Evolutionary conservation across 768 basidiomycete genomes (phyloP), one percentile per base, ranked within the genome.

Genomic region (Dentipellis sp.): DNA sequence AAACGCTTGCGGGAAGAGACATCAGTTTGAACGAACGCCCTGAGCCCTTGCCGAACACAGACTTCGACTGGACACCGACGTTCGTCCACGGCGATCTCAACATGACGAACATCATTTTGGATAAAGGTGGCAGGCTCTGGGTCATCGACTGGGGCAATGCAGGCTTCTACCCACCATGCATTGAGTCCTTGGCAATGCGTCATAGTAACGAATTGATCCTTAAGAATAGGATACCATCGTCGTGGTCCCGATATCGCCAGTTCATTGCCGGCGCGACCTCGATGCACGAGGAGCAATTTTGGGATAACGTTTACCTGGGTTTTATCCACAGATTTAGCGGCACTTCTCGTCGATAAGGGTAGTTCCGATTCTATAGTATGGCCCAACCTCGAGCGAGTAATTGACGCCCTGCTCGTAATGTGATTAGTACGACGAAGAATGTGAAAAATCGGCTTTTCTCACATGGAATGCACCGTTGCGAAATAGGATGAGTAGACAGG

Each of bases 61-160:
- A 21, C 6, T 4, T 48, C 7, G 48, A 40, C 40, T 58, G 54
- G 56, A 51, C 40, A 2, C 58, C 58, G 10, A 45, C 56, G 10
- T 58, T 62, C 53, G 56, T 35, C 10, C 58, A 64, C 36, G 58
- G 59, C 10, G 56, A 62, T 21, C 55, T 61, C 10, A 55, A 55
- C 40, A 9, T 36, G 10, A 53, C 53, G 47, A 62, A 59, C 46
- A 50, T 62, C 7, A 7, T 59, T 1, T 22, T 59, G 7, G 55
- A 56, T 46, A 22, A 36, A 12, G 35, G 48, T 1, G 55, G 58
- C 2, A 2, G 16, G 6, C 29, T 62, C 16, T 62, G 58, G 58
- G 19, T 62, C 10, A 39, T 62, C 12, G 61, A 62, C 51, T 62
- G 61, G 61, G 55, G 17, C 12, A 21, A 53, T 16, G 42, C 52